Percentiles rank a stretch among this genome's conserved stretches.
These are phyloP conservation scores for Obba rivulosa DNA, from an alignment of 768 basidiomycete genomes.

Conservation along the genomic window DNA sequence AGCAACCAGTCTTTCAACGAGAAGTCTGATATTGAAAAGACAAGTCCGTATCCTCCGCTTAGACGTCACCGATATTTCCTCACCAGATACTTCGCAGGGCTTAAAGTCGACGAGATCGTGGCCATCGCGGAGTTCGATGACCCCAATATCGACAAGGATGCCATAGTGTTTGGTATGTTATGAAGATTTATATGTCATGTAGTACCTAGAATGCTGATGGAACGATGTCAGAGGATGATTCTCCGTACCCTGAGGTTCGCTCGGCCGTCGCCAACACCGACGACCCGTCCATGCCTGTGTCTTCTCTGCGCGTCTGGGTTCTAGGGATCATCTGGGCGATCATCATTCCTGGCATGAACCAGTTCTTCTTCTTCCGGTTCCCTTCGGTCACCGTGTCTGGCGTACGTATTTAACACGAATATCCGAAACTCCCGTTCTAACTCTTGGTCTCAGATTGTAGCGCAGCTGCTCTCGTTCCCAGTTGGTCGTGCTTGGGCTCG, in stretches of 20 bases:
- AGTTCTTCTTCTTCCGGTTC: constrained; percentile 75
- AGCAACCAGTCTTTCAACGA: constrained; percentile 7
- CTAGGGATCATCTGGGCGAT: constrained; percentile 51
- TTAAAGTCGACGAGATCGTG: constrained; percentile 3
- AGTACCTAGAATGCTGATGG: not conserved
- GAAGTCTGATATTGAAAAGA: constrained; percentile 18
- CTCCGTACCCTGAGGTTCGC: constrained; percentile 26
- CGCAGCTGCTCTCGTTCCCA: constrained; percentile 68
- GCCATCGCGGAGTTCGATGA: constrained; percentile 25
- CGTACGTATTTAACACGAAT: constrained; percentile 19
- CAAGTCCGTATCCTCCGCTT: constrained; percentile 1
- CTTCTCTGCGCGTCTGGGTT: constrained; percentile 38
- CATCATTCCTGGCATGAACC: constrained; percentile 58
- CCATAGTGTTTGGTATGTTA: constrained; percentile 17
- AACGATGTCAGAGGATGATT: constrained; percentile 18
- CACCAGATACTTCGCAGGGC: not conserved
- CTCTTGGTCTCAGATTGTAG: constrained; percentile 45
- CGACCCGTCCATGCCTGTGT: constrained; percentile 52
- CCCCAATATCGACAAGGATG: constrained; percentile 30
- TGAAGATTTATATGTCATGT: not conserved
- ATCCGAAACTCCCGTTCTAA: constrained; percentile 1
- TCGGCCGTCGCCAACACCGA: constrained; percentile 59
- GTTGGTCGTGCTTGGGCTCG: constrained; percentile 54
- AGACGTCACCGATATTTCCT: not conserved
- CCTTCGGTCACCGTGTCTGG: constrained; percentile 59